Evolutionary conservation across 192 early-diverging fungal genomes (phyloP), one percentile per base, ranked within the genome.

Genomic region (Lobulomyces angularis): DNA sequence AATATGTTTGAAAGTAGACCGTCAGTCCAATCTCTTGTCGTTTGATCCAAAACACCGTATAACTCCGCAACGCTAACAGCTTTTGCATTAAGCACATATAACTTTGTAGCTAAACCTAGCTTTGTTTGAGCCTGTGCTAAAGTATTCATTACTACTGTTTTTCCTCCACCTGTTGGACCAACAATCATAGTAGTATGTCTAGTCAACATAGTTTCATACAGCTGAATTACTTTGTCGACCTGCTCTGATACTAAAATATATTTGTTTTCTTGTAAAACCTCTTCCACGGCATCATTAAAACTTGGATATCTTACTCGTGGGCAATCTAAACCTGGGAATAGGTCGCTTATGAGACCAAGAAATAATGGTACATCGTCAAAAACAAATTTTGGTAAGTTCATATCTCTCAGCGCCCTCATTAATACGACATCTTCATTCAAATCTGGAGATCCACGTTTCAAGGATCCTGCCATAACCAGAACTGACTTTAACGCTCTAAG

Each of bases 331-430:
- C 72, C 72, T 5, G 72, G 72, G 41, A 71, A 75, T 16, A 75
- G 45, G 39, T 75, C 72, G 11, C 60, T 59, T 41, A 75, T 71
- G 3, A 75, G 50, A 20, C 72, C 72, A 26, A 75, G 38, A 47
- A 75, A 75, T 3, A 75, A 47, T 1, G 72, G 72, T 12, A 75
- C 72, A 44, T 75, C 72, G 26, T 75, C 72, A 53, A 75, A 75
- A 20, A 75, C 72, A 33, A 75, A 75, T 46, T 75, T 75, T 30
- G 72, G 72, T 31, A 75, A 43, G 46, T 75, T 75, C 72, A 75
- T 75, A 42, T 75, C 72, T 37, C 72, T 52, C 34, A 75, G 43
- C 1, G 72, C 72, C 28, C 72, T 35, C 72, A 75, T 75, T 11
- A 75, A 52, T 7, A 75, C 72, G 8, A 75, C 68, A 48, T 75